Evolutionary conservation across 2,329 filamentous ascomycete species (phyloP).

Genomic region (Xylariaceae sp.): DNA sequence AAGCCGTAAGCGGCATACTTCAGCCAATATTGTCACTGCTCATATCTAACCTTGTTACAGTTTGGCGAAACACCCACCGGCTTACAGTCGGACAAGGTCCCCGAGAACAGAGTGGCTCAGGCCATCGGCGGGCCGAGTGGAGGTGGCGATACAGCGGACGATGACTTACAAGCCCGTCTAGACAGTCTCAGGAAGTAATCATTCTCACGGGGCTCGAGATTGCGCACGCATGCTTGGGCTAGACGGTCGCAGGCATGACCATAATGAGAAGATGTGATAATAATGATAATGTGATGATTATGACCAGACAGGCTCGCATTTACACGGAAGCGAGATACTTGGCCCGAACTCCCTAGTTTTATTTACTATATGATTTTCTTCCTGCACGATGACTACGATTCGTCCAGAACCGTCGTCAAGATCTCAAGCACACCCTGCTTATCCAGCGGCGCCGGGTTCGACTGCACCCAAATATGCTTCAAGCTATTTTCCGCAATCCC

Average conservation of each 20-base stretch:
- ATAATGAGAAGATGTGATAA: conserved; percentile 1
- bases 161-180: conserved; percentile 89
- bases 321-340: not conserved
- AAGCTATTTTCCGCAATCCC: conserved; percentile 46
- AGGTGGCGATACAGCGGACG: conserved; percentile 64
- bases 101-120: conserved; percentile 79
- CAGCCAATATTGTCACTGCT: not conserved
- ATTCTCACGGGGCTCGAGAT: not conserved
- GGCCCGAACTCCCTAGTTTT: too few relatives aligned
- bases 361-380: conserved; percentile 1
- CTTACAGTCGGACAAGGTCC: conserved; percentile 67
- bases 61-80: conserved; percentile 88
- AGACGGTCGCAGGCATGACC: not conserved
- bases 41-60: conserved; percentile 45
- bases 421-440: conserved; percentile 50
- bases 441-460: conserved; percentile 48
- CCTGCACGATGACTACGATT: not conserved
- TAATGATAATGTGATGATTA: not conserved
- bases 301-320: not conserved
- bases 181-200: conserved; percentile 70
- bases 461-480: conserved; percentile 45
- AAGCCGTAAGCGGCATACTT: conserved; percentile 62
- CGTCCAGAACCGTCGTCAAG: conserved; percentile 30
- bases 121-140: conserved; percentile 68
- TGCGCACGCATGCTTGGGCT: not conserved